Evolutionary conservation across 2,329 filamentous ascomycete species (phyloP).

Genomic region (Beauveria varroae): DNA sequence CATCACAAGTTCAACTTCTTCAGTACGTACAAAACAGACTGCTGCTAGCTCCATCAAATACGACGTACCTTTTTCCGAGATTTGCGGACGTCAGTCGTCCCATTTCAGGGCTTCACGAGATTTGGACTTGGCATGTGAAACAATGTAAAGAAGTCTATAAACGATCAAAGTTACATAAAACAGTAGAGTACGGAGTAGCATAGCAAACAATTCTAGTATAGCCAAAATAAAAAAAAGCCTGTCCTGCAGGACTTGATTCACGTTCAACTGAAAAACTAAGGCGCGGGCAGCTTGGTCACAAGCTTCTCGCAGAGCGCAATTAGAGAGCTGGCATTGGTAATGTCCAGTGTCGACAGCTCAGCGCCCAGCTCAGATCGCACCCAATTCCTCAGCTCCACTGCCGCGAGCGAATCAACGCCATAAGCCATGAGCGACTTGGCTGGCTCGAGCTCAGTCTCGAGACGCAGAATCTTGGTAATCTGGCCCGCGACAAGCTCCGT

Average conservation of each 20-base stretch:
- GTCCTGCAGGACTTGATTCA: no score
- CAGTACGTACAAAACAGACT: no score
- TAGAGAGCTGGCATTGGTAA: conserved; percentile 20
- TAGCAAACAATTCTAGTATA: not conserved
- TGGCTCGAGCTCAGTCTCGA: conserved; percentile 19
- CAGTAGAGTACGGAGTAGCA: no score
- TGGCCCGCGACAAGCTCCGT: conserved; percentile 18
- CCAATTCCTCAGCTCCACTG: conserved; percentile 24
- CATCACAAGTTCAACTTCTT: no score
- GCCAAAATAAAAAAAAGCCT: no score
- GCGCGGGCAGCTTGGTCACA: conserved; percentile 7
- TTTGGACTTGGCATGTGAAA: no score
- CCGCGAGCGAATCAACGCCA: conserved; percentile 23
- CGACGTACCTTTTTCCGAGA: accelerated
- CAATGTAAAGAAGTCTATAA: no score
- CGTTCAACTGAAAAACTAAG: not conserved
- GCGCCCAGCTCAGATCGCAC: conserved; percentile 18
- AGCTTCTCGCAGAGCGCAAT: conserved; percentile 22
- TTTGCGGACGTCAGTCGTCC: no score
- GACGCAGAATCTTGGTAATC: conserved; percentile 19
- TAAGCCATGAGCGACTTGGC: conserved; percentile 20
- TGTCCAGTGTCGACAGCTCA: conserved; percentile 21
- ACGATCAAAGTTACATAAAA: no score
- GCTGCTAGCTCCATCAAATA: no score
- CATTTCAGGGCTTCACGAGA: no score